Evolutionary conservation across 768 basidiomycete genomes (phyloP), one percentile per base, ranked within the genome.

Genomic region (Russula compacta): DNA sequence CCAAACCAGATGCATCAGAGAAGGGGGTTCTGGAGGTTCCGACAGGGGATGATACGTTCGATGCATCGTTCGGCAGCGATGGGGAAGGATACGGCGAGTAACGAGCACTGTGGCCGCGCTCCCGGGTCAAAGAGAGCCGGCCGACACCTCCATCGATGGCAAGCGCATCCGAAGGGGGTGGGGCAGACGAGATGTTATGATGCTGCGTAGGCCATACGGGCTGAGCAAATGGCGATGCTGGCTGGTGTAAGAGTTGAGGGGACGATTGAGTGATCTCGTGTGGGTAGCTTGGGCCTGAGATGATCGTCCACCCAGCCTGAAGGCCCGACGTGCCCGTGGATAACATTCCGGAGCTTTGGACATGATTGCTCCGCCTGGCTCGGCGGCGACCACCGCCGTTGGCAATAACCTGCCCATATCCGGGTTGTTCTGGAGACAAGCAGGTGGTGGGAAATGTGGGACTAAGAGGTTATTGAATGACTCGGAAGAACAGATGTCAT

Each of bases 371-470:
- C 38, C 61, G 66, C 12, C 63, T 54, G 29, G 59, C 46, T 42
- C 64, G 61, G 19, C 63, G 68, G 36, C 67, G 59, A 15, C 65
- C 60, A 7, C 59, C 47, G 9, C 58, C 49, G 24, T 58, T 78
- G 47, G 84, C 76, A 17, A 92, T 82, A 50, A 93, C 85, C 70
- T 92, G 90, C 24, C 92, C 91, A 71, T 85, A 94, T 8, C 92
- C 91, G 38, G 89, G 82, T 65, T 91, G 88, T 71, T 90, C 89
- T 53, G 91, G 91, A 1, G 89, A 83, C 54, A 94, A 76, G 70
- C 91, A 94, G 33, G 87, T 89, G 56, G 78, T 82, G 7, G 91
- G 90, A 70, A 93, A 93, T 50, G 83, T 89, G 24, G 91, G 91
- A 0, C 91, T 92, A 69, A 49, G 59, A 56, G 39, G 58, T 53